Base-by-base conservation (phyloP, 805 yeast species). In the Suhomyces xylopsoci region DNA sequence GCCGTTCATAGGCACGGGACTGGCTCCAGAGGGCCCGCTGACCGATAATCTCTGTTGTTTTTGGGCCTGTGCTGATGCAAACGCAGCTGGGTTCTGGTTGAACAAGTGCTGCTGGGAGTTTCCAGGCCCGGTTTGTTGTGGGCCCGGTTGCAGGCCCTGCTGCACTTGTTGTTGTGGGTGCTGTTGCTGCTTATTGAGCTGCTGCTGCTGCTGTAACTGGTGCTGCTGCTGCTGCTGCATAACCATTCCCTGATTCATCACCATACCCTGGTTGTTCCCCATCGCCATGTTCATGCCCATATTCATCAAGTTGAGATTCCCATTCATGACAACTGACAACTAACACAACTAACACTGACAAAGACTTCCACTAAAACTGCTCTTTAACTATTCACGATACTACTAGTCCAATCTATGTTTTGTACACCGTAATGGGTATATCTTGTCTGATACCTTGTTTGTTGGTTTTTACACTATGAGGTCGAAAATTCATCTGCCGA, bases 171-270 rank as follows among this genome's bases (percentile, higher is more conserved):
- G 34, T 45, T 45, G 48, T 14, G 26, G 28, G 10, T 17, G 49
- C 9, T n/a, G 48, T 19, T 14, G 48, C 30, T 48, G 50, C 20
- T 50, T 46, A 7, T 42, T 40, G n/a, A 17, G 45, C 15, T 15
- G 54, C 14, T 32, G 34, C 22, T 45, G 51, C 19, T 45, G 46
- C n/a, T n/a, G 41, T 46, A 46, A 51, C 32, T 55, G 59, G 22
- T 51, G 57, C 47, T 55, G 59, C 25, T 51, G 57, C 47, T 51
- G 59, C 34, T 47, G 57, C 22, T 47, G 52, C 36, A 54, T 45
- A 7, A 51, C 47, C 48, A 48, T 44, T 5, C 50, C 53, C 50
- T 36, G 32, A 36, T 42, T 51, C 48, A 51, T 42, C 34, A 46
- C 45, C 53, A 47, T 49, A 7, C 52, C 51, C 22, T 22, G 49